Evolutionary conservation across 1,139 yeast species (phyloP).

Genomic region (Suhomyces taliae): DNA sequence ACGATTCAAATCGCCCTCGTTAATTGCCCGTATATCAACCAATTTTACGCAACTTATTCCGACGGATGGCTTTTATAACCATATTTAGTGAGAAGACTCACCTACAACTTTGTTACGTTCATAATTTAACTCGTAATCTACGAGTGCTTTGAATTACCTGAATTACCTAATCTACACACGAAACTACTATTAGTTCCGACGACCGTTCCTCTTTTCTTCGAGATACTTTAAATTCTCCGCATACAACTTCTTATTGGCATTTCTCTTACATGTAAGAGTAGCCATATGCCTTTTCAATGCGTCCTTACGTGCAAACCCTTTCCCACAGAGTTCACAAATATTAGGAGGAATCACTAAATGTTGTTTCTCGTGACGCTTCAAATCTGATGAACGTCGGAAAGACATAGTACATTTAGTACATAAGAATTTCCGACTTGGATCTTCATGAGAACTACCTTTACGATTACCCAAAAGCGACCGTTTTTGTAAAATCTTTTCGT

Average conservation of each 20-base stretch:
- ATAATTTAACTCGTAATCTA: no score
- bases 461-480: not conserved
- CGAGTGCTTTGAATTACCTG: not conserved
- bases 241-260: conserved; percentile 51
- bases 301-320: conserved; percentile 80
- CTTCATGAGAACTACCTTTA: conserved; percentile 9
- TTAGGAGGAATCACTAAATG: conserved; percentile 62
- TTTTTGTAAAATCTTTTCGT: conserved; percentile 7
- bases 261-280: conserved; percentile 71
- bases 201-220: conserved; percentile 10
- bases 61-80: no score
- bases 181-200: not conserved
- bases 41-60: no score
- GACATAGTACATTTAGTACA: conserved; percentile 54
- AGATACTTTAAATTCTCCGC: conserved; percentile 36
- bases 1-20: no score
- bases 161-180: not conserved
- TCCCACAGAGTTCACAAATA: conserved; percentile 71
- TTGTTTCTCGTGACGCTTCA: conserved; percentile 65
- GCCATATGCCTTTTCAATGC: conserved; percentile 73
- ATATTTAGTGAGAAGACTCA: no score
- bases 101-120: not conserved
- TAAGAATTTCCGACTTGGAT: conserved; percentile 35
- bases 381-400: conserved; percentile 62
- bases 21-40: no score